Percentiles rank a stretch among this genome's conserved stretches.
Evolutionary conservation across 2,329 filamentous ascomycete species (phyloP).

Genomic region (Gnomoniopsis smithogilvyi): DNA sequence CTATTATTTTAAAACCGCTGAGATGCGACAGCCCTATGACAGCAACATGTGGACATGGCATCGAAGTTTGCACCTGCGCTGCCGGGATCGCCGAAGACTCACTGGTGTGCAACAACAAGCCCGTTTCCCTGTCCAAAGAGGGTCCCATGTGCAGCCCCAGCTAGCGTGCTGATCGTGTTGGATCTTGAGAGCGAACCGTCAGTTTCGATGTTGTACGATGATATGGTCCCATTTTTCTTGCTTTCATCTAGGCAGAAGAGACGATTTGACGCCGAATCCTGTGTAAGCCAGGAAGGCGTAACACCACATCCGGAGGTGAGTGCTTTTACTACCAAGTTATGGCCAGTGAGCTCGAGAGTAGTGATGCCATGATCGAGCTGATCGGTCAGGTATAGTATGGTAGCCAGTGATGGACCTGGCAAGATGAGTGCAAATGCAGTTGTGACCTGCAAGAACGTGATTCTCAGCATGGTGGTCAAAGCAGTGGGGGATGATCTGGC

Average conservation of each 20-base stretch:
- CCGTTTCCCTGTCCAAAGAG: constrained; percentile 6
- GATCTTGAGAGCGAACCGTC: constrained; percentile 38
- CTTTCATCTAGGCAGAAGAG: constrained; percentile 63
- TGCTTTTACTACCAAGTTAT: constrained; percentile 39
- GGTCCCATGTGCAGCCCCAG: not conserved
- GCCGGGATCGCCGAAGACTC: not conserved
- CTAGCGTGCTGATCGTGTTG: constrained; percentile 28
- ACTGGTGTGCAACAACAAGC: constrained; percentile 2
- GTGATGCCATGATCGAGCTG: constrained; percentile 44
- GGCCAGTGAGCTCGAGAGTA: constrained; percentile 40
- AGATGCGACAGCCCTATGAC: not conserved
- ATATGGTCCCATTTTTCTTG: constrained; percentile 44
- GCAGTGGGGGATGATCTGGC: not conserved
- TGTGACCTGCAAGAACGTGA: constrained; percentile 14
- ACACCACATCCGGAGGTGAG: constrained; percentile 45
- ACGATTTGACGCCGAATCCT: constrained; percentile 44
- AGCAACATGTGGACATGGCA: not conserved
- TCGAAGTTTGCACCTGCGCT: not conserved
- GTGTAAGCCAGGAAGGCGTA: constrained; percentile 59
- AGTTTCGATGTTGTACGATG: constrained; percentile 33
- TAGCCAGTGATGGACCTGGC: constrained; percentile 31
- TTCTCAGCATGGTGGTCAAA: constrained; percentile 16
- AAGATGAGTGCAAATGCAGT: constrained; percentile 19
- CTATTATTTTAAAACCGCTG: not conserved
- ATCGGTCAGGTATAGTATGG: constrained; percentile 45